These are phyloP conservation scores for Aspergillus quadrilineatus DNA, from an alignment of 2,329 filamentous ascomycete species.

Conservation along the genomic window DNA sequence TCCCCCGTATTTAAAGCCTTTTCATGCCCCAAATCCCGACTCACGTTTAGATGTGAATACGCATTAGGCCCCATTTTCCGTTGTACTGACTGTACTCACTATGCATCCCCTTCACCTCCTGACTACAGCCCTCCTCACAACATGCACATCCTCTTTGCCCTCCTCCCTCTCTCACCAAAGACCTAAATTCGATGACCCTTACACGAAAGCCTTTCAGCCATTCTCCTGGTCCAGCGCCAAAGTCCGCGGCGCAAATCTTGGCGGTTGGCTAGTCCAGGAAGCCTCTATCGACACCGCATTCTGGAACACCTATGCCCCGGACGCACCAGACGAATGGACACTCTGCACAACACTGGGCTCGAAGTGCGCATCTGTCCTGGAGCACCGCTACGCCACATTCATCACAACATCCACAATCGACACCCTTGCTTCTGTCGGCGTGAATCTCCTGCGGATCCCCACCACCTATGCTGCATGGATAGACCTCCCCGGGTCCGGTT, in stretches of 20 bases:
- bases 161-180: background rate
- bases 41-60: too few species aligned
- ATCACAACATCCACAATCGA: constrained; percentile 18
- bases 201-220: background rate
- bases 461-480: constrained; percentile 24
- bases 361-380: constrained; percentile 15
- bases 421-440: constrained; percentile 13
- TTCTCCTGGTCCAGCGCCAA: constrained; percentile 23
- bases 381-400: constrained; percentile 21
- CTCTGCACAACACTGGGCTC: constrained; percentile 17
- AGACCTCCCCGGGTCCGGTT: constrained; percentile 24
- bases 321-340: constrained; percentile 28
- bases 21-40: background rate
- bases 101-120: background rate
- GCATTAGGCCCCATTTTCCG: background rate
- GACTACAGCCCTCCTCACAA: background rate
- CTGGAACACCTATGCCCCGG: constrained; percentile 23
- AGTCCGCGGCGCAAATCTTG: constrained; percentile 19
- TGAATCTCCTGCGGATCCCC: constrained; percentile 19
- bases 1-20: background rate
- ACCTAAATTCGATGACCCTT: background rate
- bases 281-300: constrained; percentile 25
- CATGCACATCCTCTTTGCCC: background rate
- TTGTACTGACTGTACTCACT: background rate
- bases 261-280: constrained; percentile 29